A percentile compares a stretch with the other conserved stretches of the same genome.
Evolutionary conservation across 352 stramenopile genomes (phyloP).

Genomic region (Globisporangium alternatum): DNA sequence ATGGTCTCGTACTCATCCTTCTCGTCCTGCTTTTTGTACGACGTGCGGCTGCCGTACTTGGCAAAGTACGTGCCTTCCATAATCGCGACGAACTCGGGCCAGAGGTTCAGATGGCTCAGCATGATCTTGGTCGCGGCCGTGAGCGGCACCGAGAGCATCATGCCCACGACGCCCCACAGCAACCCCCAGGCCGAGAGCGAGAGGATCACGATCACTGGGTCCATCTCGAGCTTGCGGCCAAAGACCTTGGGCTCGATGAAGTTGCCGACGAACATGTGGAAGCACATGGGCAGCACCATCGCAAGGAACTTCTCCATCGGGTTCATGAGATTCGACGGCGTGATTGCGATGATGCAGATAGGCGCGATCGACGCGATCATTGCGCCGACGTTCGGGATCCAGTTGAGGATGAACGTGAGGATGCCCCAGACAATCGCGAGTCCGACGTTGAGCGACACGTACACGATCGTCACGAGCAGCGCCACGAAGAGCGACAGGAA

Average conservation of each 20-base stretch:
- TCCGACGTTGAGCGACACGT: constrained; percentile 87
- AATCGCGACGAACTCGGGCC: constrained; percentile 83
- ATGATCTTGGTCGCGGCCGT: constrained; percentile 87
- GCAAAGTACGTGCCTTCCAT: constrained; percentile 87
- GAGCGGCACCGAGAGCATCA: constrained; percentile 88
- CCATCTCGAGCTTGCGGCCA: constrained; percentile 83
- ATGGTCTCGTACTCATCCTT: constrained; percentile 68
- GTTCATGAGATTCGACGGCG: constrained; percentile 79
- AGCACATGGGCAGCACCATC: constrained; percentile 81
- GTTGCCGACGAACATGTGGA: constrained; percentile 89
- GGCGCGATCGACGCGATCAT: constrained; percentile 85
- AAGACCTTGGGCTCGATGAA: constrained; percentile 89
- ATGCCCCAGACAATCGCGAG: constrained; percentile 87
- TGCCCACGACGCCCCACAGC: constrained; percentile 84
- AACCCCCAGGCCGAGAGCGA: constrained; percentile 86
- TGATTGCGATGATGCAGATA: constrained; percentile 88
- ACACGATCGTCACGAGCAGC: constrained; percentile 85
- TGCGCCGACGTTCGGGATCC: constrained; percentile 87
- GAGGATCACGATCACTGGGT: constrained; percentile 84
- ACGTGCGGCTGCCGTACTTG: constrained; percentile 60
- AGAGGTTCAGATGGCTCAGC: constrained; percentile 82
- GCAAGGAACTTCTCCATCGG: constrained; percentile 89
- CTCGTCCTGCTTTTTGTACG: constrained; percentile 79
- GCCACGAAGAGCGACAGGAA: constrained; percentile 87
- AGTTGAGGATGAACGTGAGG: constrained; percentile 88